Conservation (phyloP, 805 yeast species). For the Nematodospora valgi region DNA sequence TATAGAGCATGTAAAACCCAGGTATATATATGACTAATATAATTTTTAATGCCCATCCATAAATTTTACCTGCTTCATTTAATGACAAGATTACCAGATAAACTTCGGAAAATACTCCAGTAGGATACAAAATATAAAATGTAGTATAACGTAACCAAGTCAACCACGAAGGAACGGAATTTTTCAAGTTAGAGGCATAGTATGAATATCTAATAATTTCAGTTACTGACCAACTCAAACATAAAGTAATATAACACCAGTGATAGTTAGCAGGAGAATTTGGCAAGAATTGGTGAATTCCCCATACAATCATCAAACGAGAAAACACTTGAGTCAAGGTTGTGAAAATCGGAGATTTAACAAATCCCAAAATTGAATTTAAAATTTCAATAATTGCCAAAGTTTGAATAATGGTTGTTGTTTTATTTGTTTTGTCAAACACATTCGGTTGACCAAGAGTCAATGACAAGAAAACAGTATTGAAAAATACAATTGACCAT, state of each 20-base stretch:
- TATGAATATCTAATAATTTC: constrained; percentile 86
- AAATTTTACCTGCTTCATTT: constrained; percentile 65
- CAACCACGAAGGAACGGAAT: constrained; percentile 56
- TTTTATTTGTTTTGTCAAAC: constrained; percentile 53
- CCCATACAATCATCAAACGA: constrained; percentile 76
- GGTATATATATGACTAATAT: constrained; percentile 73
- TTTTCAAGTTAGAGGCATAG: constrained; percentile 66
- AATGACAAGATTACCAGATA: constrained; percentile 66
- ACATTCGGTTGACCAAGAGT: constrained; percentile 62
- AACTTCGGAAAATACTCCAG: constrained; percentile 88
- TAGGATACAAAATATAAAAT: constrained; percentile 80
- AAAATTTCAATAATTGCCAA: constrained; percentile 77
- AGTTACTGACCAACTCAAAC: constrained; percentile 89
- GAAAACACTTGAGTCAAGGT: constrained; percentile 87
- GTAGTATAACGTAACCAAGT: constrained; percentile 78
- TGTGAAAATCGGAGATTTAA: constrained; percentile 79
- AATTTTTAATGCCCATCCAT: constrained; percentile 52
- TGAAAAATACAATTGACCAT: constrained; percentile 40
- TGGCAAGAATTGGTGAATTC: constrained; percentile 76
- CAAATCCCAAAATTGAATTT: constrained; percentile 76
- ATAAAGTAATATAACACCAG: constrained; percentile 63
- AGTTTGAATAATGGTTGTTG: constrained; percentile 68
- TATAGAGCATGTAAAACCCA: constrained; percentile 78
- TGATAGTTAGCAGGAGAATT: constrained; percentile 57
- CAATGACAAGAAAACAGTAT: constrained; percentile 31